phyloP scores from a whole-genome alignment of 352 stramenopile genomes.

The Globisporangium heterothallicum region DNA sequence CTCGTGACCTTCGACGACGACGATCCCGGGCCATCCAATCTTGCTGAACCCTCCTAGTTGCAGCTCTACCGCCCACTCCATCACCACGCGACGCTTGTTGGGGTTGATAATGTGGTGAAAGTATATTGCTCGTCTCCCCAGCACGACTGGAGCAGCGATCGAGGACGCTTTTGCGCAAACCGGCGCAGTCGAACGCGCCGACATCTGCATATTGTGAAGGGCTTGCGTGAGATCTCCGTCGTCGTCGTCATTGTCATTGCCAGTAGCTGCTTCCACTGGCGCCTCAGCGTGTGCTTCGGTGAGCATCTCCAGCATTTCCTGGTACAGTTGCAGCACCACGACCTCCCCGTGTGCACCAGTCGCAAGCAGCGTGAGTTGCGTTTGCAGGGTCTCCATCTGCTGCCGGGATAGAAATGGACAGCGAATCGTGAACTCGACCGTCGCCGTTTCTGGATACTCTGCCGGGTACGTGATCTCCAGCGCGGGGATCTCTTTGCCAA shows the following conservation, averaged over 20 bases:
- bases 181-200: no score
- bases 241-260: background rate
- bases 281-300: conserved; percentile 11
- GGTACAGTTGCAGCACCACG: conserved; percentile 55
- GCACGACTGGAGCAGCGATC: no score
- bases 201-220: background rate
- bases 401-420: conserved; percentile 41
- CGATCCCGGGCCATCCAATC: conserved; percentile 77
- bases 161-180: no score
- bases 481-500: conserved; percentile 22
- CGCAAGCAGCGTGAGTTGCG: conserved; percentile 26
- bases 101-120: conserved; percentile 81
- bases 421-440: conserved; percentile 36
- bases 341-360: conserved; percentile 33
- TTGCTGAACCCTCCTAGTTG: conserved; percentile 68
- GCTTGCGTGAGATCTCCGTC: background rate
- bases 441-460: conserved; percentile 26
- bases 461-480: conserved; percentile 43
- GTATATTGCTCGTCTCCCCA: conserved; percentile 73
- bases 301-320: conserved; percentile 53
- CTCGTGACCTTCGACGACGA: conserved; percentile 66
- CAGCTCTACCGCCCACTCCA: conserved; percentile 68
- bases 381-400: conserved; percentile 34
- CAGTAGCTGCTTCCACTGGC: background rate
- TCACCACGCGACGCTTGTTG: conserved; percentile 65